Conservation (phyloP, 2,329 filamentous ascomycete genomes). For the Colletotrichum horii region DNA sequence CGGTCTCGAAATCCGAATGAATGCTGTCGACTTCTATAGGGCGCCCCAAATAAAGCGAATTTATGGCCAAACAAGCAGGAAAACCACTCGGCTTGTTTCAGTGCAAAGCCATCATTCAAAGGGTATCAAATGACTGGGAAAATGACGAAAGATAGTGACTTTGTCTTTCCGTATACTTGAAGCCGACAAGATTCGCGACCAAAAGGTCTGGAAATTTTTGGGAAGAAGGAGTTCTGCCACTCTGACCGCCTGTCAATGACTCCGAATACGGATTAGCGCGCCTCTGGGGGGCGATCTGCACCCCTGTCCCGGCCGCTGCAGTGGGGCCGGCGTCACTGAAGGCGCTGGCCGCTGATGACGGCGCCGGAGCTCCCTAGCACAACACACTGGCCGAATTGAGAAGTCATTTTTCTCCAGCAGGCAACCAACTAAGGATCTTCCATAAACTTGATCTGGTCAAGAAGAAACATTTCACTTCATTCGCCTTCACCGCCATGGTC, state of each 20-base stretch:
- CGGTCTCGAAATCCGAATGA: not conserved
- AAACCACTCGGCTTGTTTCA: not conserved
- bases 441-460: not conserved
- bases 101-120: not conserved
- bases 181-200: conserved; percentile 5
- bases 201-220: conserved; percentile 37
- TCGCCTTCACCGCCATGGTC: conserved; percentile 40
- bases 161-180: not conserved
- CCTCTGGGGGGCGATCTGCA: conserved; percentile 33
- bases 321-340: not conserved
- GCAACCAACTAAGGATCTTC: not conserved
- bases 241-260: conserved; percentile 38
- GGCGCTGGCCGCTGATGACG: not conserved
- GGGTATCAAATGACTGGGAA: not conserved
- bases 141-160: not conserved
- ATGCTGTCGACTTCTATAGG: not conserved
- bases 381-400: not conserved
- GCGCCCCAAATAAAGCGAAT: not conserved
- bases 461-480: not conserved
- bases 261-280: conserved; percentile 38
- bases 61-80: not conserved
- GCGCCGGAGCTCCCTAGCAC: not conserved
- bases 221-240: conserved; percentile 38
- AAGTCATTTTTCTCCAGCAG: not conserved
- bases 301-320: not conserved